These are phyloP conservation scores for Talaromyces sp. DNA, from an alignment of 2,329 filamentous ascomycete species.

Conservation along the genomic window DNA sequence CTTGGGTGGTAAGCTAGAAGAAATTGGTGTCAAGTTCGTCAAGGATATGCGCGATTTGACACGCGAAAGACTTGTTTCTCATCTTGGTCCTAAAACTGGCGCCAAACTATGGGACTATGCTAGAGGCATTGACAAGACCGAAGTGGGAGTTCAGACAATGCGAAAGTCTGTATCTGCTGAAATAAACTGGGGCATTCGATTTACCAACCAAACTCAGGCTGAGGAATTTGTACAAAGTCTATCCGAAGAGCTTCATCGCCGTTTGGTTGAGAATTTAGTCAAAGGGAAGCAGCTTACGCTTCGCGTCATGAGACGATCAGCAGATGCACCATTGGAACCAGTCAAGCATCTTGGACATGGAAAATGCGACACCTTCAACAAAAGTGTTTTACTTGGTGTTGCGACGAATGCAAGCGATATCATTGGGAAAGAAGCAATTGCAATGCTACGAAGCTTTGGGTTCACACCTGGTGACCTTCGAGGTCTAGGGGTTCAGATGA, in stretches of 20 bases:
- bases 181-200: constrained; percentile 97
- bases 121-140: constrained; percentile 77
- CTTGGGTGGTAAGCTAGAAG: constrained; percentile 81
- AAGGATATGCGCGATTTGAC: constrained; percentile 75
- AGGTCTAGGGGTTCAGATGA: constrained; percentile 89
- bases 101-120: constrained; percentile 88
- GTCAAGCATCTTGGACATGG: constrained; percentile 93
- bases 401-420: constrained; percentile 71
- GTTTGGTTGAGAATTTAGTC: constrained; percentile 77
- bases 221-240: constrained; percentile 87
- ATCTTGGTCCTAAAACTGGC: constrained; percentile 86
- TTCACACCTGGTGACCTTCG: constrained; percentile 91
- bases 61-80: constrained; percentile 69
- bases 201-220: constrained; percentile 85
- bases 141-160: constrained; percentile 79
- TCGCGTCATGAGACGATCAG: constrained; percentile 87
- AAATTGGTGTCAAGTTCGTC: constrained; percentile 76
- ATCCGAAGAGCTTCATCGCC: constrained; percentile 76
- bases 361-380: constrained; percentile 92
- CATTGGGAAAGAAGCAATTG: constrained; percentile 78
- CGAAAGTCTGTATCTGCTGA: constrained; percentile 96
- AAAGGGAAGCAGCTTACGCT: constrained; percentile 86
- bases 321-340: constrained; percentile 84
- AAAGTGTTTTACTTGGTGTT: constrained; percentile 76
- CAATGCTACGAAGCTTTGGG: constrained; percentile 73